phyloP scores from a whole-genome alignment of 306 rosid species.

The Casuarina cunninghamiana region DNA sequence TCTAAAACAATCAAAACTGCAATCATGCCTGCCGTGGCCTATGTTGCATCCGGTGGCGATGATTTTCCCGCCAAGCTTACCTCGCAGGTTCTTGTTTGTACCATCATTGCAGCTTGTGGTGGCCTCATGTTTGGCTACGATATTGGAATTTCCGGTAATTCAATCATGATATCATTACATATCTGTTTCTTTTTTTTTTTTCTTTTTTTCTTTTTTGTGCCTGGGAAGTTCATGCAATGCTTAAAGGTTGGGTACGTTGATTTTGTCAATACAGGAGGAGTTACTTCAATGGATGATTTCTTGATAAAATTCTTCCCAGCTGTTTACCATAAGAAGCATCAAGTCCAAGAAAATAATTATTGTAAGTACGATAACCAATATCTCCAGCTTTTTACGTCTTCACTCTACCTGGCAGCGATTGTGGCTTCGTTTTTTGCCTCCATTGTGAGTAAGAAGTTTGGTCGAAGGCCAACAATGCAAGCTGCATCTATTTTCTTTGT shows the following conservation, averaged over 20 bases:
- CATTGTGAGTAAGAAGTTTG: conserved; percentile 11
- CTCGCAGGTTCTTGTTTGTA: conserved; percentile 25
- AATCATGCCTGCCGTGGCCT: conserved; percentile 21
- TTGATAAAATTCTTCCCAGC: conserved; percentile 27
- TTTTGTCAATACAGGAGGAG: conserved; percentile 25
- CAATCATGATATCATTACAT: not conserved
- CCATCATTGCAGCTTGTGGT: conserved; percentile 31
- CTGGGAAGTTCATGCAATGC: too few species aligned
- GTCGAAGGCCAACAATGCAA: conserved; percentile 28
- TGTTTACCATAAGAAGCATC: conserved; percentile 28
- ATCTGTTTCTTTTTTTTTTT: not conserved
- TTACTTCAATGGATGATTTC: conserved; percentile 43
- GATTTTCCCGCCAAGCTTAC: conserved; percentile 37
- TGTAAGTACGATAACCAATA: conserved; percentile 32
- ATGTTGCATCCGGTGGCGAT: conserved; percentile 10
- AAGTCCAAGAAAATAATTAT: conserved; percentile 27
- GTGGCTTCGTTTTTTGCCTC: conserved; percentile 31
- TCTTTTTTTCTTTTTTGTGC: not conserved
- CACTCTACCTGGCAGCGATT: conserved; percentile 41
- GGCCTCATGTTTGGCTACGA: conserved; percentile 50
- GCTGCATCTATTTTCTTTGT: conserved; percentile 28
- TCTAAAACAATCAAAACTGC: not conserved
- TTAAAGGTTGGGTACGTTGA: not conserved
- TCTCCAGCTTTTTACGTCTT: conserved; percentile 40
- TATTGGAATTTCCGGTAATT: conserved; percentile 39